Conservation (phyloP, 768 basidiomycete genomes). For the Pholiota microspora region DNA sequence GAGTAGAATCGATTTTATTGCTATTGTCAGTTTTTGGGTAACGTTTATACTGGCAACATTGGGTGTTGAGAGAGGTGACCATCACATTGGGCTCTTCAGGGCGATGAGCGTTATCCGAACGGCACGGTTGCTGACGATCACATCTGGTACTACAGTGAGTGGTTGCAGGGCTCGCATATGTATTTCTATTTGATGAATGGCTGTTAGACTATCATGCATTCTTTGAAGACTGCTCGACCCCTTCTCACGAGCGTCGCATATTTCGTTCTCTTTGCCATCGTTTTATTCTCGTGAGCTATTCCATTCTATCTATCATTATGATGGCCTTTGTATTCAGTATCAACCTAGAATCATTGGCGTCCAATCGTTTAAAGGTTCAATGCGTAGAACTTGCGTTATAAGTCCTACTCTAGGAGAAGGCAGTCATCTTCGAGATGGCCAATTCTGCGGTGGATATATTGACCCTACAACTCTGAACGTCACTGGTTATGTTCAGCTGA, state of each 20-base stretch:
- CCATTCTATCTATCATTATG: background rate
- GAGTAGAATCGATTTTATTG: slow-evolving; percentile 87
- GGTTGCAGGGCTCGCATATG: slow-evolving; percentile 9
- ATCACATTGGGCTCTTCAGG: slow-evolving; percentile 85
- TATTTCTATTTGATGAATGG: slow-evolving; percentile 2
- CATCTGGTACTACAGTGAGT: slow-evolving; percentile 88
- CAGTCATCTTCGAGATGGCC: slow-evolving; percentile 41
- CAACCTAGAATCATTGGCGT: slow-evolving; percentile 80
- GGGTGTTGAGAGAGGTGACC: slow-evolving; percentile 61
- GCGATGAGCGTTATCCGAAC: slow-evolving; percentile 85
- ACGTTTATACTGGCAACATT: slow-evolving; percentile 67
- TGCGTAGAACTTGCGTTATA: slow-evolving; percentile 63
- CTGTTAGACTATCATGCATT: slow-evolving; percentile 77
- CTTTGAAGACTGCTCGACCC: slow-evolving; percentile 86
- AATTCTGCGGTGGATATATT: slow-evolving; percentile 81
- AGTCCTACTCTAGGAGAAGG: slow-evolving; percentile 52
- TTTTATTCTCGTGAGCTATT: slow-evolving; percentile 74
- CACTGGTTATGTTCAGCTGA: slow-evolving; percentile 35
- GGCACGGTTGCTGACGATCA: slow-evolving; percentile 80
- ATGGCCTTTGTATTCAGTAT: no score
- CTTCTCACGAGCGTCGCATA: slow-evolving; percentile 88
- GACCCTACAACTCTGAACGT: slow-evolving; percentile 52
- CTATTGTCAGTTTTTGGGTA: slow-evolving; percentile 86
- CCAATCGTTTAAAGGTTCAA: slow-evolving; percentile 87
- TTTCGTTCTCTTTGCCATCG: slow-evolving; percentile 88